A percentile compares a stretch with the other conserved stretches of the same genome.
These are phyloP conservation scores for Selaginella tamariscina DNA, from an alignment of 75 land plant species.

Conservation along the genomic window DNA sequence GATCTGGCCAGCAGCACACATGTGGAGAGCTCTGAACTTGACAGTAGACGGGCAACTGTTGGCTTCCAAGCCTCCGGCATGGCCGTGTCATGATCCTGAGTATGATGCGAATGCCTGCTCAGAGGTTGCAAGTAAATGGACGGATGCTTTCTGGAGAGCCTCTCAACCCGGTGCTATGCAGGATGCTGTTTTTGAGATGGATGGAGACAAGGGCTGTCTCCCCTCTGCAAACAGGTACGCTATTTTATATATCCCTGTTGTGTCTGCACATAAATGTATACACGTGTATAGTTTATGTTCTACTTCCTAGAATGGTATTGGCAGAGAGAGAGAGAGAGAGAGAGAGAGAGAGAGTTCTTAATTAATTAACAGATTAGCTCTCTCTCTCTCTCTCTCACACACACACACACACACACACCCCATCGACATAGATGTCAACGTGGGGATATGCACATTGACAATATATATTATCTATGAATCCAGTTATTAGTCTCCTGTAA, in stretches of 20 bases:
- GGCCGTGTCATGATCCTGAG: background rate
- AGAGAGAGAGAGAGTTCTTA: no score
- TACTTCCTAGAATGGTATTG: background rate
- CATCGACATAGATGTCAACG: no score
- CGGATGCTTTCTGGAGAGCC: constrained; percentile 2
- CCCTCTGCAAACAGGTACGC: background rate
- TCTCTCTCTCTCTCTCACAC: no score
- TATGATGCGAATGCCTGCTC: background rate
- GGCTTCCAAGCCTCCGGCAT: background rate
- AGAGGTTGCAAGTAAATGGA: background rate
- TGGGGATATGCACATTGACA: no score
- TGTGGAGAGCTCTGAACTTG: background rate
- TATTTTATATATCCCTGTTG: background rate
- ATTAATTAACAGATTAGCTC: no score
- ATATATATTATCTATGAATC: no score
- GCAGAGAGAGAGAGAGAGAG: background rate
- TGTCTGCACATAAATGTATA: background rate
- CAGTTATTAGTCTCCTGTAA: no score
- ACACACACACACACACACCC: no score
- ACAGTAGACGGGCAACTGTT: background rate
- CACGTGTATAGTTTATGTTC: background rate
- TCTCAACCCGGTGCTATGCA: constrained; percentile 2
- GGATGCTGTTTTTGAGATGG: background rate
- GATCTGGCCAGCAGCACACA: background rate
- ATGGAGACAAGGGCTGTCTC: background rate